Evolutionary conservation across 495 filamentous ascomycete genomes (phyloP).

Genomic region (Lasiosphaeria hispida): DNA sequence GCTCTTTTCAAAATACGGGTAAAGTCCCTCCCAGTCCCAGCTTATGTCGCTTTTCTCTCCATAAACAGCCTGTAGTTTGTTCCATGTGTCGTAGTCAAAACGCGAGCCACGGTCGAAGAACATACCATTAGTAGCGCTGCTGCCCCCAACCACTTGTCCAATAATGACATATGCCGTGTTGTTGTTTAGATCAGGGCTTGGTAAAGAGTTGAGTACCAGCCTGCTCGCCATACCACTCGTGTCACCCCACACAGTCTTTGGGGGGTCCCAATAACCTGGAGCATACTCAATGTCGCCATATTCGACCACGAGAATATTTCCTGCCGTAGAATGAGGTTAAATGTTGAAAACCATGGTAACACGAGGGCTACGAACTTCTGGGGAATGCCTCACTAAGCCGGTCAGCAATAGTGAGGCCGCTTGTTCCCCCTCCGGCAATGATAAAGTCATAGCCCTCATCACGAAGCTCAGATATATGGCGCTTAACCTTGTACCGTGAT

Average conservation of each 20-base stretch:
- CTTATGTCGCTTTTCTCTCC: background rate
- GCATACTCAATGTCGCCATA: slow-evolving; percentile 16
- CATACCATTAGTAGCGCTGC: slow-evolving; percentile 11
- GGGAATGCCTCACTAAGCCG: background rate
- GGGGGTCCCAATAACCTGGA: slow-evolving; percentile 12
- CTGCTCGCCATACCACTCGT: background rate
- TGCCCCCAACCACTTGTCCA: slow-evolving; percentile 8
- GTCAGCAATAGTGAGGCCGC: background rate
- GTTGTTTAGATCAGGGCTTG: slow-evolving; percentile 9
- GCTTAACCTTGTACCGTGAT: too few species aligned
- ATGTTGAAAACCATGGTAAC: background rate
- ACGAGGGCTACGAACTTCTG: background rate
- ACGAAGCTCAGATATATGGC: too few species aligned
- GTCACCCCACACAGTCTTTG: background rate
- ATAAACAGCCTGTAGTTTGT: slow-evolving; percentile 38
- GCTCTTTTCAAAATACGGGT: slow-evolving; percentile 42
- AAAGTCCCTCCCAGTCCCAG: slow-evolving; percentile 38
- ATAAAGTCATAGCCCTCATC: slow-evolving; percentile 9
- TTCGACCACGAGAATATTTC: slow-evolving; percentile 10
- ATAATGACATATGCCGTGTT: background rate
- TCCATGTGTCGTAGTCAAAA: slow-evolving; percentile 13
- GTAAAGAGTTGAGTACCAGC: background rate
- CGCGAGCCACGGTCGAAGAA: slow-evolving; percentile 13
- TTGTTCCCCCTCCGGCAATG: background rate
- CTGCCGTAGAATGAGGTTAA: background rate